Evolutionary conservation across 2,329 filamentous ascomycete species (phyloP).

Genomic region (Dothideomycetes sp.): DNA sequence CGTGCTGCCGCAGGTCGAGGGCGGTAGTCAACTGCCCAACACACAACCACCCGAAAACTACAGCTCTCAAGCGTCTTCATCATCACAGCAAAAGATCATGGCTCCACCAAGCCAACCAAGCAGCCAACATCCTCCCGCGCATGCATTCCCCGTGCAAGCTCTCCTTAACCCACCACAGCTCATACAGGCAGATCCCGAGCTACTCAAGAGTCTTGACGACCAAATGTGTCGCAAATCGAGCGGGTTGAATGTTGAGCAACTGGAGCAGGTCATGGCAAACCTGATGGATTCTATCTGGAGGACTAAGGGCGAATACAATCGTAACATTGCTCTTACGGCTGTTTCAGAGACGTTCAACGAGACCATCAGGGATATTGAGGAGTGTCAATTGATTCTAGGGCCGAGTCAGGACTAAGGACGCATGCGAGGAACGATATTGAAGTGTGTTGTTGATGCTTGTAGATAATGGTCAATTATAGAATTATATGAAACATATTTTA

Average conservation of each 20-base stretch:
- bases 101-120: constrained; percentile 24
- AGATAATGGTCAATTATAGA: too few relatives aligned
- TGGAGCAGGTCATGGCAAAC: constrained; percentile 85
- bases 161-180: constrained; percentile 34
- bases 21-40: constrained; percentile 54
- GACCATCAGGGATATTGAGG: constrained; percentile 59
- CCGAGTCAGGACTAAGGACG: constrained; percentile 29
- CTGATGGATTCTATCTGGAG: constrained; percentile 89
- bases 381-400: constrained; percentile 36
- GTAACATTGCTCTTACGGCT: constrained; percentile 57
- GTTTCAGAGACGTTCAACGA: constrained; percentile 67
- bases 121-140: constrained; percentile 23
- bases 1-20: constrained; percentile 35
- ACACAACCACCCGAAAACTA: constrained; percentile 45
- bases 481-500: too few relatives aligned
- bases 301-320: constrained; percentile 71
- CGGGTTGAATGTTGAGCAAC: constrained; percentile 80
- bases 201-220: constrained; percentile 50
- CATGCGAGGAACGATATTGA: not conserved
- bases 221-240: constrained; percentile 59
- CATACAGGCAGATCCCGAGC: constrained; percentile 37
- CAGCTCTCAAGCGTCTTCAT: constrained; percentile 28
- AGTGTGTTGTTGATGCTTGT: too few relatives aligned
- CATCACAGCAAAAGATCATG: constrained; percentile 19
- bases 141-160: constrained; percentile 26